Evolutionary conservation across 179 eudicot genomes (phyloP).

Genomic region (Gypsophila paniculata): DNA sequence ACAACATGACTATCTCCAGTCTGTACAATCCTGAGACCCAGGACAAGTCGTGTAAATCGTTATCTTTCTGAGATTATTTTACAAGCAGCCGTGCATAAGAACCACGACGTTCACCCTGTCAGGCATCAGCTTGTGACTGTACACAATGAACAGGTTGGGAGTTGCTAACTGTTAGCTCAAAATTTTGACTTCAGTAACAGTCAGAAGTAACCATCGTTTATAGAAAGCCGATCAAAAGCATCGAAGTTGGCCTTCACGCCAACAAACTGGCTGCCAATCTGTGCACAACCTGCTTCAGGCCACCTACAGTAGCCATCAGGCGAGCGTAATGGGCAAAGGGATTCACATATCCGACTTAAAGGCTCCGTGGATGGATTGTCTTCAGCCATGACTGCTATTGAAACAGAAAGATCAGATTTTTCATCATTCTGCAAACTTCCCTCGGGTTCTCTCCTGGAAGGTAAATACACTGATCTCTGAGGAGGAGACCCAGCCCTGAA

Average conservation of each 20-base stretch:
- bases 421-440: slow-evolving; percentile 36
- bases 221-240: slow-evolving; percentile 86
- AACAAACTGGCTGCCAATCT: slow-evolving; percentile 76
- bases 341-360: slow-evolving; percentile 56
- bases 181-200: slow-evolving; percentile 18
- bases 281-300: slow-evolving; percentile 97
- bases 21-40: slow-evolving; percentile 31
- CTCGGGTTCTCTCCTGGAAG: slow-evolving; percentile 40
- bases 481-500: slow-evolving; percentile 40
- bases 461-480: slow-evolving; percentile 33
- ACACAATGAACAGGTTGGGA: slow-evolving; percentile 21
- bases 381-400: slow-evolving; percentile 42
- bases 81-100: slow-evolving; percentile 8
- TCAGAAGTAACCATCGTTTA: slow-evolving; percentile 80
- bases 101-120: not conserved
- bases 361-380: slow-evolving; percentile 52
- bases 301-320: slow-evolving; percentile 81
- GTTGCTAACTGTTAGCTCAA: slow-evolving; percentile 16
- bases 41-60: slow-evolving; percentile 13
- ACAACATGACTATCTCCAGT: slow-evolving; percentile 4
- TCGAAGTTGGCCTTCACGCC: slow-evolving; percentile 88
- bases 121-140: slow-evolving; percentile 20
- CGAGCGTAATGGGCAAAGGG: slow-evolving; percentile 68
- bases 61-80: slow-evolving; percentile 15
- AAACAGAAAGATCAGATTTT: slow-evolving; percentile 64